Evolutionary conservation across 1,284 basidiomycete genomes (phyloP).

Genomic region (Gymnopus androsaceus): DNA sequence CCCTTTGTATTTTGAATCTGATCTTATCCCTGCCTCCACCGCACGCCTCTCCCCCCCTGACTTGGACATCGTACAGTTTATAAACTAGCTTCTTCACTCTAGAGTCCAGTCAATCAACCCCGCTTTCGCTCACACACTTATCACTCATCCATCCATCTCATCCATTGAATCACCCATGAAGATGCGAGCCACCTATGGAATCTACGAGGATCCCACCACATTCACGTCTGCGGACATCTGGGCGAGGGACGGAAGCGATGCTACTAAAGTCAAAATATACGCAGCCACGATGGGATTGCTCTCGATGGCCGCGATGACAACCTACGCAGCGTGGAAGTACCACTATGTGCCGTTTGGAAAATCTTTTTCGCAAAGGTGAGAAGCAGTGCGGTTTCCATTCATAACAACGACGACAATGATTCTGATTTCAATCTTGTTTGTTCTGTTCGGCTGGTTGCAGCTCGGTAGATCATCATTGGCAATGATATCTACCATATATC

Average conservation of each 20-base stretch:
- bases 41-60: no score
- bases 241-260: slow-evolving; percentile 29
- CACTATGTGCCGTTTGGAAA: neutral
- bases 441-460: no score
- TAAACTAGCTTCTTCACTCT: no score
- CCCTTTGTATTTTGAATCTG: no score
- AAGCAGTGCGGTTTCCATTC: no score
- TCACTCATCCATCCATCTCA: neutral
- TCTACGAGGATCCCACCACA: slow-evolving; percentile 53
- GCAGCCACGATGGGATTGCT: slow-evolving; percentile 33
- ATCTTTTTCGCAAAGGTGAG: neutral
- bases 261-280: slow-evolving; percentile 28
- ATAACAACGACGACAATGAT: no score
- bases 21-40: no score
- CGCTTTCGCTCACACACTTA: neutral
- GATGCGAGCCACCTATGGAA: slow-evolving; percentile 45
- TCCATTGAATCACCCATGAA: slow-evolving; percentile 1
- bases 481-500: no score
- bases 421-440: no score
- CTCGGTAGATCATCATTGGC: no score
- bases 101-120: no score
- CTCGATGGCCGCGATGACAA: slow-evolving; percentile 33
- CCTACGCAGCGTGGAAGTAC: slow-evolving; percentile 34
- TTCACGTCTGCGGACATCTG: slow-evolving; percentile 45
- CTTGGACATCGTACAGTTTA: no score